Base-by-base conservation (phyloP, 2,329 filamentous ascomycete genomes). In the Arachnomyces sp. region DNA sequence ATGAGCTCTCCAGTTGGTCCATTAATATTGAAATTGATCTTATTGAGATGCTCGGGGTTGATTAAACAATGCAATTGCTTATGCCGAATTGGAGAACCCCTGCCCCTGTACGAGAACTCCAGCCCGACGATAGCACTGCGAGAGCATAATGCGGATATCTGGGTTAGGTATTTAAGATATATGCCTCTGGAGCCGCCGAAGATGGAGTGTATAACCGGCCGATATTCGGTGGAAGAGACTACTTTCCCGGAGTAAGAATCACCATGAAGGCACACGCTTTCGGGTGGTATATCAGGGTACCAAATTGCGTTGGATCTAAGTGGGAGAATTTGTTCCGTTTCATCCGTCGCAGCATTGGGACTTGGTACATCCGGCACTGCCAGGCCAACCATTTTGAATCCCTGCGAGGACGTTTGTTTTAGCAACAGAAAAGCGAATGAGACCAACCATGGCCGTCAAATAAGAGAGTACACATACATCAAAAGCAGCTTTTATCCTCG, bases 301-400 rank as follows among this genome's bases (percentile, higher is more conserved):
- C 50, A 52, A 28, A 52, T 39, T 13, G 42, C 49, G 7, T 41
- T 45, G 28, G 44, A 45, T n/a, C 43, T 44, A 11, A 48, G 38
- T 9, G 42, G 44, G 3, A 45, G 39, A 14, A 41, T 28, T 41
- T 36, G 6, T 40, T 25, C 14, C 32, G 33, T 16, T 43, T 42
- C 29, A 11, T 37, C 35, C 9, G 42, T 41, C 17, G 44, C 39
- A n/a, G 47, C 39, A 18, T 46, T 39, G 18, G 34, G 21, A 14
- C n/a, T 30, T 11, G 40, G 15, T 31, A 25, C 5, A 5, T 25
- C 21, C 5, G 47, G 46, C 14, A 52, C 47, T 5, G 49, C 42
- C 21, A 52, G 38, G 7, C 39, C 44, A 18, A 47, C 42, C 37
- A 52, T 38, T 42, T 51, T 51, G 31, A 50, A 49, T 12, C 45